Conservation (phyloP, 129 eudicot species). For the Flaveria sonorensis region DNA sequence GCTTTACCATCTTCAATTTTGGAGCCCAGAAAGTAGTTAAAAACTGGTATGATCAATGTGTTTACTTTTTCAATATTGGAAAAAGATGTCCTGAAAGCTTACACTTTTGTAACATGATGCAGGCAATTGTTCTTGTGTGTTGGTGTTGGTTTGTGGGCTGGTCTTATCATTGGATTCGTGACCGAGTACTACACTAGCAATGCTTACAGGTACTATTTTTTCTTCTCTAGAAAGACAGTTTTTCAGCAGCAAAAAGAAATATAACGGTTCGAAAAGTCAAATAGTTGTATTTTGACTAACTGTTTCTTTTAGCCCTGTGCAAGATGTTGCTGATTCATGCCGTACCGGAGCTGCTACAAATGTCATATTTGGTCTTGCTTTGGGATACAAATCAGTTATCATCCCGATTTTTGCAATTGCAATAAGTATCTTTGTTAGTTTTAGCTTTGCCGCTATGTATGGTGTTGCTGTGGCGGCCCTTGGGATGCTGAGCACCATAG, state of each 20-base stretch:
- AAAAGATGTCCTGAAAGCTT: neutral
- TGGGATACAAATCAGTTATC: constrained; percentile 85
- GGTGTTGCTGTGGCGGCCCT: constrained; percentile 92
- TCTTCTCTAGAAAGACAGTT: neutral
- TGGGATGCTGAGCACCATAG: constrained; percentile 88
- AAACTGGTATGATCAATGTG: constrained; percentile 59
- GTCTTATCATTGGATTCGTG: constrained; percentile 77
- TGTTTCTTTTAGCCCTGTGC: constrained; percentile 67
- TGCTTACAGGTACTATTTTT: constrained; percentile 66
- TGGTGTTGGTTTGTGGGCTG: constrained; percentile 91
- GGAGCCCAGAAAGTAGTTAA: constrained; percentile 75
- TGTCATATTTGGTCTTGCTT: constrained; percentile 82
- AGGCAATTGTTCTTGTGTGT: constrained; percentile 85
- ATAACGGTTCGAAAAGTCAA: neutral
- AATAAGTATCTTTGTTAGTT: constrained; percentile 71
- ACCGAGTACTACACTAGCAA: constrained; percentile 89
- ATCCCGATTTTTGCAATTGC: constrained; percentile 85
- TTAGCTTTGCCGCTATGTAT: constrained; percentile 81
- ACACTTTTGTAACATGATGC: constrained; percentile 32
- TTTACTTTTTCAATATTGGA: neutral
- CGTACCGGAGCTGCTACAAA: constrained; percentile 94
- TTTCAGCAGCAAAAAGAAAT: neutral
- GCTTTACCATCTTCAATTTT: constrained; percentile 82
- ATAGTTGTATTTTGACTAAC: neutral
- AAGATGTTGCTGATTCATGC: constrained; percentile 93